phyloP scores from a whole-genome alignment of 2,329 filamentous ascomycete species.

The Sporothrix variecibatus region DNA sequence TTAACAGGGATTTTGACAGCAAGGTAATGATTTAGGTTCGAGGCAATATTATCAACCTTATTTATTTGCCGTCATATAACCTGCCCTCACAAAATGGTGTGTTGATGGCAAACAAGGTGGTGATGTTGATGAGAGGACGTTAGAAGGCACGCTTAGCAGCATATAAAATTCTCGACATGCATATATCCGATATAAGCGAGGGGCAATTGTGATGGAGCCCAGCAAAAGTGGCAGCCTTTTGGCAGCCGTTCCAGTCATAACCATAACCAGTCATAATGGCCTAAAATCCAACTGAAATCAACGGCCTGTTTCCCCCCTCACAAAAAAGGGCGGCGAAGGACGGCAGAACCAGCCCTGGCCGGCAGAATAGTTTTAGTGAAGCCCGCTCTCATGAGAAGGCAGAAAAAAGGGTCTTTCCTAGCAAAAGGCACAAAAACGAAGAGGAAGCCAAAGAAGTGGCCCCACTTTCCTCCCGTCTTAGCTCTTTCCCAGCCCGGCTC shows the following conservation, averaged over 20 bases:
- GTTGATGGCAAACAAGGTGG: background rate
- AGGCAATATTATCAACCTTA: background rate
- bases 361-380: background rate
- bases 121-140: slow-evolving; percentile 2
- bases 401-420: background rate
- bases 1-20: background rate
- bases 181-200: slow-evolving; percentile 5
- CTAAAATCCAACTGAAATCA: background rate
- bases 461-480: slow-evolving; percentile 24
- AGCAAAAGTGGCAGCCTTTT: background rate
- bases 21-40: background rate
- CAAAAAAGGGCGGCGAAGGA: background rate
- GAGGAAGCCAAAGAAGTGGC: background rate
- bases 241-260: background rate
- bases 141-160: slow-evolving; percentile 3
- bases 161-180: slow-evolving; percentile 18
- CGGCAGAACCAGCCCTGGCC: background rate
- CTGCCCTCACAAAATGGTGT: background rate
- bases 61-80: background rate
- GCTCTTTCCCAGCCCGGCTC: slow-evolving; percentile 17
- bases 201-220: background rate
- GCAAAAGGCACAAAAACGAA: background rate
- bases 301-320: background rate
- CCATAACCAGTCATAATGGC: background rate
- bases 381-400: background rate